Evolutionary conservation across 345 rosid genomes (phyloP).

Genomic region (Barbarea vulgaris): DNA sequence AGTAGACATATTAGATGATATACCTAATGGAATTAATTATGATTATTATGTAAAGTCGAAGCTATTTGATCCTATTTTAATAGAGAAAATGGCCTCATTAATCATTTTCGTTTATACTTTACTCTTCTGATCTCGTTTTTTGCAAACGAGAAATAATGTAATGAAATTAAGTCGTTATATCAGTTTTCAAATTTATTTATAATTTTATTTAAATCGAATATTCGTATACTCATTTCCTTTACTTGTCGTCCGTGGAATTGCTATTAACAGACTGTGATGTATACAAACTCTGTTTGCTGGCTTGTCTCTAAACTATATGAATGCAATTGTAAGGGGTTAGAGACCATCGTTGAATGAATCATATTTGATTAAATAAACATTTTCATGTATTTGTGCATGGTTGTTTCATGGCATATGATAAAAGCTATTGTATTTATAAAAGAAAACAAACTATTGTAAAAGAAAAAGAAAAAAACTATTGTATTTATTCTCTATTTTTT

Average conservation of each 20-base stretch:
- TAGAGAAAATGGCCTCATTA: constrained; percentile 15
- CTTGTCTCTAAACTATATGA: constrained; percentile 34
- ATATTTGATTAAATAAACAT: background rate
- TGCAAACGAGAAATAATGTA: background rate
- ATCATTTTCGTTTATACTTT: constrained; percentile 18
- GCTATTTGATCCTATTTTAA: constrained; percentile 20
- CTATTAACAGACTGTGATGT: constrained; percentile 36
- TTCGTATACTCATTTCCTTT: background rate
- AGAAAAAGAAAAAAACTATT: background rate
- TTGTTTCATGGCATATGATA: constrained; percentile 24
- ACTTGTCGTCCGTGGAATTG: constrained; percentile 28
- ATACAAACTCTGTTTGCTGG: constrained; percentile 38
- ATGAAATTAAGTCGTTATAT: background rate
- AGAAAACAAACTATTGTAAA: background rate
- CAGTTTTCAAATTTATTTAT: background rate
- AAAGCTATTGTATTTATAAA: background rate
- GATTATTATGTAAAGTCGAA: constrained; percentile 38
- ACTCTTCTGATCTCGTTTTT: background rate
- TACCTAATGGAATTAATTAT: constrained; percentile 32
- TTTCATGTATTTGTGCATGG: constrained; percentile 19
- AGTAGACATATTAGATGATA: constrained; percentile 31
- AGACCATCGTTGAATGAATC: constrained; percentile 37
- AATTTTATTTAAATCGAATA: background rate
- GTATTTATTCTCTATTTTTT: constrained; percentile 12
- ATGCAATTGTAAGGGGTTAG: constrained; percentile 34